These are phyloP conservation scores for Pyrenochaeta sp. DNA, from an alignment of 2,329 filamentous ascomycete genomes.

Conservation along the genomic window DNA sequence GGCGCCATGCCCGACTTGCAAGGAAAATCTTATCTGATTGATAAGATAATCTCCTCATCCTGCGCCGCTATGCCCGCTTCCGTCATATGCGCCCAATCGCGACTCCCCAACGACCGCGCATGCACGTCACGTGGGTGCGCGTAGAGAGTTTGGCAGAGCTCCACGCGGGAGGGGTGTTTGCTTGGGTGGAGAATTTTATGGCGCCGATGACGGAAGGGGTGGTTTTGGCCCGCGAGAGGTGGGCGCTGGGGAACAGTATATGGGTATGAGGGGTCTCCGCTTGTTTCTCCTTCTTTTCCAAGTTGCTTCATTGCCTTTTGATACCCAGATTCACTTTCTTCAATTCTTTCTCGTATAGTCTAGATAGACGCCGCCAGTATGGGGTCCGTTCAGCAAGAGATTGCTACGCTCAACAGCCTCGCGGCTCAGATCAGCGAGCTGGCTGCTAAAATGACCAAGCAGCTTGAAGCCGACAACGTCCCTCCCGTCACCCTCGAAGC, in stretches of 20 bases:
- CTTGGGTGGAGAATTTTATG: not conserved
- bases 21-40: constrained; percentile 34
- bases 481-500: constrained; percentile 53
- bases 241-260: not conserved
- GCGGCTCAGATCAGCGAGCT: constrained; percentile 56
- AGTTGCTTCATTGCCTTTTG: not conserved
- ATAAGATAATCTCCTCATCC: constrained; percentile 32
- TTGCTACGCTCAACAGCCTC: constrained; percentile 52
- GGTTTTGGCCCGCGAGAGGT: not conserved
- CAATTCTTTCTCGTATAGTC: no score
- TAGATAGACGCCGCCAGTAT: constrained; percentile 9
- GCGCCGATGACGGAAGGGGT: constrained; percentile 6
- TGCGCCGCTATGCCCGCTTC: not conserved
- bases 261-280: not conserved
- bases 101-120: not conserved
- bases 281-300: not conserved
- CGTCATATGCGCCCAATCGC: constrained; percentile 1
- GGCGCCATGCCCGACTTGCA: constrained; percentile 13
- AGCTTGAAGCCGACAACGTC: constrained; percentile 54
- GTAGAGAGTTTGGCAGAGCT: not conserved
- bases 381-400: constrained; percentile 24
- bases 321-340: not conserved
- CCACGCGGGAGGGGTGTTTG: not conserved
- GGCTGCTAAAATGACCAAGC: constrained; percentile 51
- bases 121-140: constrained; percentile 1